Conservation (phyloP, 306 rosid species). For the Senna tora region DNA sequence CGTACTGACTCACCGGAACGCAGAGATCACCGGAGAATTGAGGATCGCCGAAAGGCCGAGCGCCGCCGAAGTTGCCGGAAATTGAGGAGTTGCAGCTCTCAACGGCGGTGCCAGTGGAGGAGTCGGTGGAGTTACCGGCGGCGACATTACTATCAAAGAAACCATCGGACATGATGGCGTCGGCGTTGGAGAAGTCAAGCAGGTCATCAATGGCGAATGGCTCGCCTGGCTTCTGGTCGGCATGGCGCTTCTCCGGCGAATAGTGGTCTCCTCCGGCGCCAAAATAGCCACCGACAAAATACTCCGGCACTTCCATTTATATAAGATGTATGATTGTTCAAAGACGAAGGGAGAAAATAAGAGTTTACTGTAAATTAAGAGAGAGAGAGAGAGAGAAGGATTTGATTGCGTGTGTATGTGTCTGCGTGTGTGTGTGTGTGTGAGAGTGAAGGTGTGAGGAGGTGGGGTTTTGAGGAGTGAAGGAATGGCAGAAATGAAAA, state of each 20-base stretch:
- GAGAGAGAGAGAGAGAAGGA: neutral
- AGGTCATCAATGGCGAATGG: slow-evolving; percentile 83
- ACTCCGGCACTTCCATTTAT: slow-evolving; percentile 74
- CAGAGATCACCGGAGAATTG: slow-evolving; percentile 81
- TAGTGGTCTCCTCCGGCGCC: slow-evolving; percentile 49
- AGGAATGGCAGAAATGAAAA: slow-evolving; percentile 57
- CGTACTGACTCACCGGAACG: slow-evolving; percentile 80
- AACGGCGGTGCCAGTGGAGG: slow-evolving; percentile 66
- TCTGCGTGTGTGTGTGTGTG: neutral
- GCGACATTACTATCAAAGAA: slow-evolving; percentile 65
- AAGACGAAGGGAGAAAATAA: neutral
- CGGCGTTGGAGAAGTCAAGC: slow-evolving; percentile 84
- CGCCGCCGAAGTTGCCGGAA: slow-evolving; percentile 53
- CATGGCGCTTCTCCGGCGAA: slow-evolving; percentile 53
- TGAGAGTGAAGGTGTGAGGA: slow-evolving; percentile 42
- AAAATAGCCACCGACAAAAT: slow-evolving; percentile 65
- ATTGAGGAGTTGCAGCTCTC: slow-evolving; percentile 83
- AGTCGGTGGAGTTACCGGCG: slow-evolving; percentile 65
- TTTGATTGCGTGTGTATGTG: neutral
- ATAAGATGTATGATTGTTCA: neutral
- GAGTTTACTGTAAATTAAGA: neutral
- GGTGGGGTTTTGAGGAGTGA: slow-evolving; percentile 83
- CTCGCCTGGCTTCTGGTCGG: slow-evolving; percentile 58
- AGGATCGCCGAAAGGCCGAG: slow-evolving; percentile 59
- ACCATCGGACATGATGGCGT: slow-evolving; percentile 63